Evolutionary conservation across 2,329 filamentous ascomycete species (phyloP).

Genomic region (Chaetomiaceae sp.): DNA sequence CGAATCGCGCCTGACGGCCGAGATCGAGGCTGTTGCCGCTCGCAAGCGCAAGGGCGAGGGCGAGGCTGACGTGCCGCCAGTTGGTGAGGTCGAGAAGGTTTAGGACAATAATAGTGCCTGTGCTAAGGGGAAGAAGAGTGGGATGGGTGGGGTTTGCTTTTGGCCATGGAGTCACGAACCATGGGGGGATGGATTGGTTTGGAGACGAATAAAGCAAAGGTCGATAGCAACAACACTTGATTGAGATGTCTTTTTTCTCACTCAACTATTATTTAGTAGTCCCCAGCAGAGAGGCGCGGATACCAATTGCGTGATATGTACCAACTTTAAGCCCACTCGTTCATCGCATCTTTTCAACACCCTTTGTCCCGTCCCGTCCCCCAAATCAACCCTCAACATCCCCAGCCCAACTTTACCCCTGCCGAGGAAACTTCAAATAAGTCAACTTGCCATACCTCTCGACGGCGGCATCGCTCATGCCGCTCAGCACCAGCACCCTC

Average conservation of each 20-base stretch:
- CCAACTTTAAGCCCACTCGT: no score
- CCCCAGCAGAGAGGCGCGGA: no score
- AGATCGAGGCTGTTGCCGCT: slow-evolving; percentile 29
- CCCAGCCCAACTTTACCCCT: not conserved
- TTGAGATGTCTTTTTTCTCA: no score
- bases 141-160: no score
- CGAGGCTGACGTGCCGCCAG: slow-evolving; percentile 3
- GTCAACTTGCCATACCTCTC: slow-evolving; percentile 16
- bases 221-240: no score
- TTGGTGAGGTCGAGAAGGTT: slow-evolving; percentile 12
- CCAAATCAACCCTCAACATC: no score
- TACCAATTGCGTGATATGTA: no score
- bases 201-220: no score
- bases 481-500: slow-evolving; percentile 26
- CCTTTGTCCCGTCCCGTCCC: no score
- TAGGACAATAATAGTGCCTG: not conserved
- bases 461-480: slow-evolving; percentile 23
- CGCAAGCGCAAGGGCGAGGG: slow-evolving; percentile 18
- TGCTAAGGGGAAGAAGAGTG: not conserved
- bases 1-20: slow-evolving; percentile 26
- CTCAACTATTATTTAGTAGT: no score
- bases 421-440: not conserved
- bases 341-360: no score
- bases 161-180: no score
- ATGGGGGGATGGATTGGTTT: not conserved